Conservation (phyloP, 768 basidiomycete species). For the Podaxis mareebaensis region DNA sequence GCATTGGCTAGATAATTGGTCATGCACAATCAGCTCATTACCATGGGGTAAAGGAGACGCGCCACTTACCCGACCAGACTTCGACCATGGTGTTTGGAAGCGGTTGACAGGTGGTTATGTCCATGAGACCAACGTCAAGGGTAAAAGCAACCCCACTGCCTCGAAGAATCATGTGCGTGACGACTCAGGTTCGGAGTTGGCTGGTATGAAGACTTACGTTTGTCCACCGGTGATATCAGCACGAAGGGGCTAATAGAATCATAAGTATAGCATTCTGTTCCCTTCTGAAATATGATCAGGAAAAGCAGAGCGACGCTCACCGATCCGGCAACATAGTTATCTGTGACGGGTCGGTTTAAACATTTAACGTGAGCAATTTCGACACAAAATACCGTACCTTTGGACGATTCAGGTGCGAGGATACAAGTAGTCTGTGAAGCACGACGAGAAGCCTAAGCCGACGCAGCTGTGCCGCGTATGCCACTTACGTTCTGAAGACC, state of each 20-base stretch:
- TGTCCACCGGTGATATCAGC: conserved; percentile 29
- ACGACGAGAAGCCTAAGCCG: background rate
- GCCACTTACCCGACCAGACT: conserved; percentile 30
- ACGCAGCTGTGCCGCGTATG: background rate
- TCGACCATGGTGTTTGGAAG: conserved; percentile 39
- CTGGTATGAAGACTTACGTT: conserved; percentile 20
- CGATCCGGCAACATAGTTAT: conserved; percentile 6
- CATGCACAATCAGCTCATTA: background rate
- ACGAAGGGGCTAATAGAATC: conserved; percentile 22
- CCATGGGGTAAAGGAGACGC: background rate
- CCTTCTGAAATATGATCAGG: background rate
- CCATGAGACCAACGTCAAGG: conserved; percentile 39
- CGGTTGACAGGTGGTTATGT: conserved; percentile 41
- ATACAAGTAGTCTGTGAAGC: conserved; percentile 24
- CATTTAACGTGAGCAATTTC: background rate
- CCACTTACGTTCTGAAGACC: conserved; percentile 22
- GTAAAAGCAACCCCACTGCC: conserved; percentile 35
- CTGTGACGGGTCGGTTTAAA: background rate
- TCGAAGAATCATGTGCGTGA: background rate
- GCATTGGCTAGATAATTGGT: conserved; percentile 30
- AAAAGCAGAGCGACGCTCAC: background rate
- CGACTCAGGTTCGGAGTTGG: background rate
- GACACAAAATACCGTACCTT: conserved; percentile 7
- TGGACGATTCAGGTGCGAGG: conserved; percentile 21
- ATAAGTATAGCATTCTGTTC: background rate